Conservation (phyloP, 129 eudicot genomes). For the Erigeron canadensis region DNA sequence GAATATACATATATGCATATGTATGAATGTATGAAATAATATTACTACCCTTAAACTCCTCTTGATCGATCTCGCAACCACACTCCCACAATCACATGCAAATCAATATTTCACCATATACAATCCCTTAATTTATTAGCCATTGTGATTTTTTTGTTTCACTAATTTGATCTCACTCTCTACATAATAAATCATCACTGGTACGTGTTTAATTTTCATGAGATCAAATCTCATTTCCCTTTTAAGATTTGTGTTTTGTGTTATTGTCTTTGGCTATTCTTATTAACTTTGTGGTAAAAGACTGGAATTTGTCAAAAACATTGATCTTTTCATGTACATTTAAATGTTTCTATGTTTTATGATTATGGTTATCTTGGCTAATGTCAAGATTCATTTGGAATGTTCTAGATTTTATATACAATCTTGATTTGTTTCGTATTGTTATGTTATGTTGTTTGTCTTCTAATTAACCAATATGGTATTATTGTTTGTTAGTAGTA, state of each 20-base stretch:
- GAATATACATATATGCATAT: background rate
- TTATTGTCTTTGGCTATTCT: slow-evolving; percentile 10
- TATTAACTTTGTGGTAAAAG: slow-evolving; percentile 2
- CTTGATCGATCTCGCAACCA: slow-evolving; percentile 30
- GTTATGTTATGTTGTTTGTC: slow-evolving; percentile 4
- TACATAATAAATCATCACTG: slow-evolving; percentile 23
- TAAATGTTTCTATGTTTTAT: background rate
- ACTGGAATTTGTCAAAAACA: background rate
- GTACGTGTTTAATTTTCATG: slow-evolving; percentile 14
- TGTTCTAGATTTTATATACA: slow-evolving; percentile 15
- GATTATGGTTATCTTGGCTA: slow-evolving; percentile 27
- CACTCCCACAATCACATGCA: slow-evolving; percentile 24
- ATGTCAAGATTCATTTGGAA: slow-evolving; percentile 21
- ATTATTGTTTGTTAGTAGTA: slow-evolving; percentile 9
- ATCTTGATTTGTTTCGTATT: slow-evolving; percentile 17
- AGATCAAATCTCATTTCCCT: slow-evolving; percentile 23
- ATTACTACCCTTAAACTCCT: slow-evolving; percentile 14
- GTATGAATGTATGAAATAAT: background rate
- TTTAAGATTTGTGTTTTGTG: slow-evolving; percentile 3
- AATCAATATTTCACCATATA: slow-evolving; percentile 13
- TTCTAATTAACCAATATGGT: slow-evolving; percentile 22
- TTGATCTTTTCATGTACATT: background rate
- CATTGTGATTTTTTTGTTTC: background rate
- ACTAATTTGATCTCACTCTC: slow-evolving; percentile 14
- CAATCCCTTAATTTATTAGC: background rate